phyloP scores from a whole-genome alignment of 441 rosid species.

The Hura crepitans region DNA sequence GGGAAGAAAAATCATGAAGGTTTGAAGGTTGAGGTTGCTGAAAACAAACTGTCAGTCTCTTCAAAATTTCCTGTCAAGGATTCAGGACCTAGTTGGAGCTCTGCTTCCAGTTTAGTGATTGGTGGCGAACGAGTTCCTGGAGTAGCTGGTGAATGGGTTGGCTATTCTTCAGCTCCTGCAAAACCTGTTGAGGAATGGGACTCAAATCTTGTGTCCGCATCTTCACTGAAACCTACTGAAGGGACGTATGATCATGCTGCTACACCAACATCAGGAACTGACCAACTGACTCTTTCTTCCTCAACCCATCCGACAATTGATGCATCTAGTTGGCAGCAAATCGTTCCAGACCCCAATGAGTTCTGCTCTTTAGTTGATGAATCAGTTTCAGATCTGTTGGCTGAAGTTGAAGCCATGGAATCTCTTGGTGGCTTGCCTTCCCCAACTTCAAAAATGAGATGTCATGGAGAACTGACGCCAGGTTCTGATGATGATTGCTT shows the following conservation, averaged over 20 bases:
- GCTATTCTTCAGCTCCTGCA: slow-evolving; percentile 38
- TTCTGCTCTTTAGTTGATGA: slow-evolving; percentile 67
- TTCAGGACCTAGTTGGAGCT: slow-evolving; percentile 71
- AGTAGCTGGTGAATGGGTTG: slow-evolving; percentile 51
- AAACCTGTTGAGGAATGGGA: slow-evolving; percentile 53
- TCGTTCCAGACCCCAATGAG: slow-evolving; percentile 58
- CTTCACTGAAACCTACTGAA: slow-evolving; percentile 48
- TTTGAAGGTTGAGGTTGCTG: slow-evolving; percentile 40
- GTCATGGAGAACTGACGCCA: slow-evolving; percentile 42
- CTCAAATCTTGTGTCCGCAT: slow-evolving; percentile 39
- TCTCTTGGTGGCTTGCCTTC: slow-evolving; percentile 70
- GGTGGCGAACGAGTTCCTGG: slow-evolving; percentile 53
- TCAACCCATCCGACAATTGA: slow-evolving; percentile 39
- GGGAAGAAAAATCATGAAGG: slow-evolving; percentile 39
- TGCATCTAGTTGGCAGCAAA: slow-evolving; percentile 59
- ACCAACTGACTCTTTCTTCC: slow-evolving; percentile 45
- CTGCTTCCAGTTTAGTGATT: slow-evolving; percentile 59
- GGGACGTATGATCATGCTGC: slow-evolving; percentile 44
- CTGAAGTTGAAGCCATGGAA: slow-evolving; percentile 99
- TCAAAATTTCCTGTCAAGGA: slow-evolving; percentile 45
- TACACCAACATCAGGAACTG: slow-evolving; percentile 55
- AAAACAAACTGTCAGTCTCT: slow-evolving; percentile 49
- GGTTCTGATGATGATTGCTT: slow-evolving; percentile 69
- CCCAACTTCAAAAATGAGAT: slow-evolving; percentile 63
- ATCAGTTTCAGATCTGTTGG: slow-evolving; percentile 94